These are phyloP conservation scores for Thraustochytrium sp. DNA, from an alignment of 352 stramenopile species.

Conservation along the genomic window DNA sequence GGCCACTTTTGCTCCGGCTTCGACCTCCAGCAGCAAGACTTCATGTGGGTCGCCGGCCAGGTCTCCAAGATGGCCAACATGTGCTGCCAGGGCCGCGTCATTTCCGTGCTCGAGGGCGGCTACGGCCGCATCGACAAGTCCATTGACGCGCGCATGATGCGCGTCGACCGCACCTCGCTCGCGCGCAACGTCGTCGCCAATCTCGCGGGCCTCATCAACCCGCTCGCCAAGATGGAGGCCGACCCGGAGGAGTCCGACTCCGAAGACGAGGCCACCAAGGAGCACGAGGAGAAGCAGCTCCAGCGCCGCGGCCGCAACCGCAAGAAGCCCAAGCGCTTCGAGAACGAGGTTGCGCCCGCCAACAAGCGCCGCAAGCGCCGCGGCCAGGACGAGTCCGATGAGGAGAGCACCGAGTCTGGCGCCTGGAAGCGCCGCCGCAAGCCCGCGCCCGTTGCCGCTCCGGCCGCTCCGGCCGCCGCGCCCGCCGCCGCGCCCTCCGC, in stretches of 20 bases:
- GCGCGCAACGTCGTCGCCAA: conserved; percentile 15
- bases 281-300: conserved; percentile 18
- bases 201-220: conserved; percentile 1
- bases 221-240: conserved; percentile 22
- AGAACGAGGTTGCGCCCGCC: background rate
- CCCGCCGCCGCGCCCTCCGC: background rate
- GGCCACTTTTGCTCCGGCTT: conserved; percentile 50
- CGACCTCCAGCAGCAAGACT: conserved; percentile 71
- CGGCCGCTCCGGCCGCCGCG: background rate
- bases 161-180: conserved; percentile 17
- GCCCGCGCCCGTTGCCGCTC: background rate
- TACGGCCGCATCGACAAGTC: conserved; percentile 59
- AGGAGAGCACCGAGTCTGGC: background rate
- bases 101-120: conserved; percentile 89
- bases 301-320: background rate
- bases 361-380: conserved; percentile 18
- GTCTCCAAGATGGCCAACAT: conserved; percentile 79
- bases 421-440: background rate
- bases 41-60: conserved; percentile 70
- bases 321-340: conserved; percentile 22
- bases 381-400: conserved; percentile 16
- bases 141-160: background rate
- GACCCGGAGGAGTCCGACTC: conserved; percentile 25
- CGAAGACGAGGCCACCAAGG: conserved; percentile 7
- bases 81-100: conserved; percentile 84